Evolutionary conservation across 805 yeast genomes (phyloP), one percentile per base, ranked within the genome.

Genomic region (Millerozyma acaciae): DNA sequence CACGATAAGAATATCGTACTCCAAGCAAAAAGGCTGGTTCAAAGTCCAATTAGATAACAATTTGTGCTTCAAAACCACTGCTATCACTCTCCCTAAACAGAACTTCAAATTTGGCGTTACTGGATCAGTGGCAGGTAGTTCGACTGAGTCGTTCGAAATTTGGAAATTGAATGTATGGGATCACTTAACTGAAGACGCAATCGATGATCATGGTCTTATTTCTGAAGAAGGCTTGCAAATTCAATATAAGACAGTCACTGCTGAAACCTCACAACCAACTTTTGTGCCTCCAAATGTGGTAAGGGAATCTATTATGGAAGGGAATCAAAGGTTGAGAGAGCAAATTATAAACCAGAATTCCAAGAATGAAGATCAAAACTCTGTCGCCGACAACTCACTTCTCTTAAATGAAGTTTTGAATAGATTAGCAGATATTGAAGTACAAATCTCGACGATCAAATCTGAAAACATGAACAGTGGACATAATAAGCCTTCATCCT

Each of bases 11-110:
- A 43, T 84, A 9, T 75, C 81, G 6, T 81, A 80, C 46, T 71
- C 76, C 16, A 54, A 55, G 7, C 51, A 60, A 25, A 52, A 54
- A 17, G 60, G 65, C 10, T 55, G 73, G 38, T 65, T 80, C 42
- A 79, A 80, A 43, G 68, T 83, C n/a, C 86, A 84, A 40, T 61
- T 81, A 31, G 86, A 84, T 55, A 84, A 84, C 53, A 76, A 72
- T 44, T 64, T 84, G 36, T 78, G 88, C 49, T 75, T 83, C 55
- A 78, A 78, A 53, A 78, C 88, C 0, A 71, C 75, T 37, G 55
- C 73, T 34, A 60, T 83, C 22, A 50, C 56, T 21, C 50, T 83
- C 13, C 75, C 75, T 20, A 40, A 53, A 5, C 44, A 60, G 8
- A 57, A 62, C 21, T 65, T 72, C 38, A 65, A 57, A 30, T 37